These are phyloP conservation scores for Fusarium dimerum DNA, from an alignment of 2,329 filamentous ascomycete species.

Conservation along the genomic window DNA sequence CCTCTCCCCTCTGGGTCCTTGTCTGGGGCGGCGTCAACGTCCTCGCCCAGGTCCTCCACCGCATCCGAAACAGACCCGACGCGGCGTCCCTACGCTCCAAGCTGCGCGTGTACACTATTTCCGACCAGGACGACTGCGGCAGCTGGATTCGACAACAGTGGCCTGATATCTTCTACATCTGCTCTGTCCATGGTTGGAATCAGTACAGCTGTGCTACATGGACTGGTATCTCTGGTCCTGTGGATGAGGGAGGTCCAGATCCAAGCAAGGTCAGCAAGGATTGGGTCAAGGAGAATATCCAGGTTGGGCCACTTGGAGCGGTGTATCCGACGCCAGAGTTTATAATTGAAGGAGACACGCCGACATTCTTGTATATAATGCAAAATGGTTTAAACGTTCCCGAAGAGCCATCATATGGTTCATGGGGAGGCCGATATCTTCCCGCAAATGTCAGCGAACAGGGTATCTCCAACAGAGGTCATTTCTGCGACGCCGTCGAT, in stretches of 20 bases:
- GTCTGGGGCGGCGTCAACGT: slow-evolving; percentile 56
- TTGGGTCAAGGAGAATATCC: slow-evolving; percentile 56
- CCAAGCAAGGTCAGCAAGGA: slow-evolving; percentile 46
- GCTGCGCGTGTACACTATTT: slow-evolving; percentile 56
- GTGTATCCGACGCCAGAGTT: slow-evolving; percentile 49
- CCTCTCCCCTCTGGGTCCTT: slow-evolving; percentile 51
- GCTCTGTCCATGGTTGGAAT: slow-evolving; percentile 56
- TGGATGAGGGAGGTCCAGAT: slow-evolving; percentile 40
- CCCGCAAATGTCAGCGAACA: slow-evolving; percentile 30
- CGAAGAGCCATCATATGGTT: slow-evolving; percentile 48
- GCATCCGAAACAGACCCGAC: slow-evolving; percentile 34
- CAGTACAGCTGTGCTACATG: slow-evolving; percentile 56
- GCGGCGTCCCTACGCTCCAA: slow-evolving; percentile 39
- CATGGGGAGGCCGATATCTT: slow-evolving; percentile 51
- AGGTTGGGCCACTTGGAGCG: slow-evolving; percentile 46
- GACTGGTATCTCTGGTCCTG: slow-evolving; percentile 53
- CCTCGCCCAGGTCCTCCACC: slow-evolving; percentile 49
- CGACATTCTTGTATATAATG: slow-evolving; percentile 47
- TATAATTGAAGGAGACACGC: slow-evolving; percentile 56
- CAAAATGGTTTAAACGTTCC: slow-evolving; percentile 39
- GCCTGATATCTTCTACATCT: slow-evolving; percentile 57
- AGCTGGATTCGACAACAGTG: slow-evolving; percentile 56
- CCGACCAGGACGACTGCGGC: slow-evolving; percentile 60
- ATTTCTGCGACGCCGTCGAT: slow-evolving; percentile 33
- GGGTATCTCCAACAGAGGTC: slow-evolving; percentile 16